Evolutionary conservation across 805 yeast species (phyloP).

Genomic region (Lipomyces chichibuensis): DNA sequence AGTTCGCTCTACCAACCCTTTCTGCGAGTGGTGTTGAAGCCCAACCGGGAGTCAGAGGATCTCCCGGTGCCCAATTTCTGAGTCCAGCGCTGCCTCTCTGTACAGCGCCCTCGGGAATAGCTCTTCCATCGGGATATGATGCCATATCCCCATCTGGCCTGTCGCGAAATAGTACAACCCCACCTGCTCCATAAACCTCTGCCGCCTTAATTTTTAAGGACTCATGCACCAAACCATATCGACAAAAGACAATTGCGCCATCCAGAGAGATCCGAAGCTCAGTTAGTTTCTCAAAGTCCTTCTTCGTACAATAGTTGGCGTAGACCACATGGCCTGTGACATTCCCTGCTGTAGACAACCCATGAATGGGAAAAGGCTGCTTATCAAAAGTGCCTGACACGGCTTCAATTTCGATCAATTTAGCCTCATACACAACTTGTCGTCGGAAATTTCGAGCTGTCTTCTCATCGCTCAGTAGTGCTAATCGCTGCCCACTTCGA

Average conservation of each 20-base stretch:
- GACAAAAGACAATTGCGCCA: conserved; percentile 65
- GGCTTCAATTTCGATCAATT: conserved; percentile 24
- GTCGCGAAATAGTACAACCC: conserved; percentile 68
- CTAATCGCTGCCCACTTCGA: conserved; percentile 33
- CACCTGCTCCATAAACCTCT: conserved; percentile 67
- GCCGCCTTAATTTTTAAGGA: conserved; percentile 78
- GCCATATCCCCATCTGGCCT: conserved; percentile 59
- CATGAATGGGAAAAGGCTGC: conserved; percentile 58
- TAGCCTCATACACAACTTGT: conserved; percentile 52
- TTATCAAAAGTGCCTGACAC: conserved; percentile 14
- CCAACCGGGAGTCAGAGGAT: conserved; percentile 74
- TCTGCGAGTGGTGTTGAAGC: conserved; percentile 52
- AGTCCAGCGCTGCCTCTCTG: conserved; percentile 77
- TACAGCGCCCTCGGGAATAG: conserved; percentile 72
- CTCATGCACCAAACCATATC: conserved; percentile 68
- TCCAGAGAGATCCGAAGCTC: conserved; percentile 53
- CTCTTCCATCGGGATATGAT: conserved; percentile 74
- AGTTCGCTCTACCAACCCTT: conserved; percentile 47
- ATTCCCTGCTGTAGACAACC: conserved; percentile 74
- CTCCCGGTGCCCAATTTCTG: conserved; percentile 67
- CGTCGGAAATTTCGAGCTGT: conserved; percentile 55
- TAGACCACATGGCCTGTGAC: conserved; percentile 67
- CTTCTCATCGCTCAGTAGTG: conserved; percentile 39
- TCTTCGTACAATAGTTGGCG: conserved; percentile 67
- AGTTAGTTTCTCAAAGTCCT: conserved; percentile 58